A percentile compares a stretch with the other conserved stretches of the same genome.
Evolutionary conservation across 163 green algal species (phyloP).

Genomic region (Scenedesmus sp.): DNA sequence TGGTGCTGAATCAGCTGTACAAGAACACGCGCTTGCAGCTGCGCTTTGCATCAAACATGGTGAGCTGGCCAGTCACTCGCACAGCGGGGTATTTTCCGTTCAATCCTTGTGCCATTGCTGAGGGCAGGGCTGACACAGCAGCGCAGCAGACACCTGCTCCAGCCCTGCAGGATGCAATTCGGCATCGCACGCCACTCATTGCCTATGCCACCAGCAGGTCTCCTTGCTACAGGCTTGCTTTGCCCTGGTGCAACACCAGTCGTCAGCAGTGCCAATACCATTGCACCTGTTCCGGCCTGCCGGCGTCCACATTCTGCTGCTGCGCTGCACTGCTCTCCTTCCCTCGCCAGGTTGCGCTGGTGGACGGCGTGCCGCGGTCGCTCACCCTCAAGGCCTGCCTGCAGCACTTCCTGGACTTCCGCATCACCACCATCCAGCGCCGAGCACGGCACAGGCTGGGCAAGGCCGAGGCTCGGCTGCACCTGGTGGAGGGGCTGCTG

Average conservation of each 20-base stretch:
- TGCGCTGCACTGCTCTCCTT: no score
- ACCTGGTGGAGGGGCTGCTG: constrained; percentile 57
- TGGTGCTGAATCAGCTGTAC: constrained; percentile 90
- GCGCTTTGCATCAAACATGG: constrained; percentile 86
- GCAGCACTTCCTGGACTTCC: constrained; percentile 90
- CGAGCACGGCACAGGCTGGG: constrained; percentile 68
- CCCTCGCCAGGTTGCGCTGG: constrained; percentile 91
- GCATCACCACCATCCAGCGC: constrained; percentile 75
- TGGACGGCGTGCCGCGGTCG: constrained; percentile 74
- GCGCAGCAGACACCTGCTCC: no score
- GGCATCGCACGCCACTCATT: no score
- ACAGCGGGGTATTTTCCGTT: background rate
- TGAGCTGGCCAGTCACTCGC: background rate
- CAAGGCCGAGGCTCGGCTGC: constrained; percentile 53
- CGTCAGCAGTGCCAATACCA: no score
- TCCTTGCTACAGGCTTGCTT: no score
- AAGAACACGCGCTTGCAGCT: constrained; percentile 89
- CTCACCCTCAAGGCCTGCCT: constrained; percentile 87
- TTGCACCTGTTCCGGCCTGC: no score
- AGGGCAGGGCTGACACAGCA: background rate
- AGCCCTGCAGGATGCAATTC: no score
- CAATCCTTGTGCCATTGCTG: background rate
- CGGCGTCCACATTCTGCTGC: no score
- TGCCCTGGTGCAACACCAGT: no score
- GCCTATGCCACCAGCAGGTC: no score